Base-by-base conservation (phyloP, 2,329 filamentous ascomycete genomes). In the Lachnellula subtilissima region DNA sequence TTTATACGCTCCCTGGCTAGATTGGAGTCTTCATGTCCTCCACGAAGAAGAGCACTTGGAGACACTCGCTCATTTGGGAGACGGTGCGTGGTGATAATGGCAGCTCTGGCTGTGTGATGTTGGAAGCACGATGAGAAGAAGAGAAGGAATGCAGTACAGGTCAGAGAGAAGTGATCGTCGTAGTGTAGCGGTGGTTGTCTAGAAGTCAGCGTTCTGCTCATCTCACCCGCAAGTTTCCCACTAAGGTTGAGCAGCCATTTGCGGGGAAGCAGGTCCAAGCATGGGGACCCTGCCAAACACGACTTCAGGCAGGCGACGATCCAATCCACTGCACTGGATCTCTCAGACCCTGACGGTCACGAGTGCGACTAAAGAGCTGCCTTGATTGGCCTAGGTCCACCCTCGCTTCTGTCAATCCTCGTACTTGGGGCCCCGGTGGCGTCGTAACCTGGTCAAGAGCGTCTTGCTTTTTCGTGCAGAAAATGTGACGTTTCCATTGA, bases 11-110 rank as follows among this genome's bases (percentile, higher is more conserved):
- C 11, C 48, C 54, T 50, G 40, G 50, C 63, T 65, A 69, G 15
- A 63, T 62, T 9, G 63, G 62, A n/a, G 60, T 63, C 58, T 67
- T 70, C 64, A 67, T 69, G 61, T 67, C 61, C 63, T 70, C 66
- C 52, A 69, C 61, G 53, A 67, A 70, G 55, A 64, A 52, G 39
- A 65, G 56, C 36, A 70, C 68, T 59, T 59, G 65, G 42, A 61
- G 47, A 57, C 66, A 62, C 61, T 67, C 68, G 60, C 60, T 67
- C 68, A 70, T 70, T 61, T 51, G 60, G 55, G 45, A 43, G 39
- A 48, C 50, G 37, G 40, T 7, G 15, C n/a, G 9, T 22, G 25
- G 51, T 46, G 39, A 42, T 15, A 19, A 19, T 50, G 17, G 55
- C 55, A 60, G 52, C 55, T 59, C 56, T 63, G 56, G 58, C 53